A percentile compares a stretch with the other conserved stretches of the same genome.
Evolutionary conservation across 305 asterid species (phyloP).

Genomic region (Rubia tinctorum): DNA sequence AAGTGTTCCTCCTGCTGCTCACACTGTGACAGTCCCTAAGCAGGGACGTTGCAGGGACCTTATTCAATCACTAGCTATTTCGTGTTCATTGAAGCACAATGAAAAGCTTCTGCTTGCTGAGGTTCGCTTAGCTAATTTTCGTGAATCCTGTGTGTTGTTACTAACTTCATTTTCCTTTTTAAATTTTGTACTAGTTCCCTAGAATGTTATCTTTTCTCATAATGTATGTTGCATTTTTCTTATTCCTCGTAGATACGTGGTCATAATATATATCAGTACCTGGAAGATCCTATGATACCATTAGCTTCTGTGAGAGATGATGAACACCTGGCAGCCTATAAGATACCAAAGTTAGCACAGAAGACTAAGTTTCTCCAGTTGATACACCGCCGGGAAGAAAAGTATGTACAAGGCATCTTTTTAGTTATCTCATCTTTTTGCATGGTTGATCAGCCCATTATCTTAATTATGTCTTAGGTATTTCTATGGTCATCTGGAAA

Average conservation of each 20-base stretch:
- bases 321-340: conserved; percentile 94
- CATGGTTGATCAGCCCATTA: neutral
- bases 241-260: conserved; percentile 73
- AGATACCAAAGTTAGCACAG: conserved; percentile 70
- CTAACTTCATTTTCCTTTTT: conserved; percentile 7
- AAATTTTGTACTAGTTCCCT: conserved; percentile 4
- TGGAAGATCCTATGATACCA: conserved; percentile 89
- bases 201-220: neutral
- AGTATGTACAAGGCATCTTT: conserved; percentile 50
- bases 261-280: conserved; percentile 79
- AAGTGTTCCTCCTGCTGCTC: conserved; percentile 83
- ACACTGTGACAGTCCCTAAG: conserved; percentile 81
- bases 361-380: conserved; percentile 88
- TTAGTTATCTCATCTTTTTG: neutral
- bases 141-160: conserved; percentile 10
- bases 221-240: conserved; percentile 11
- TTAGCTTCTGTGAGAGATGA: conserved; percentile 88
- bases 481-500: neutral
- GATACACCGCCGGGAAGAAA: conserved; percentile 95
- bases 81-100: conserved; percentile 73
- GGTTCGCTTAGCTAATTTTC: conserved; percentile 39
- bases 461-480: neutral
- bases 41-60: conserved; percentile 98
- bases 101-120: conserved; percentile 97
- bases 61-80: conserved; percentile 75